phyloP scores from a whole-genome alignment of 306 rosid species.

The Rosa chinensis region DNA sequence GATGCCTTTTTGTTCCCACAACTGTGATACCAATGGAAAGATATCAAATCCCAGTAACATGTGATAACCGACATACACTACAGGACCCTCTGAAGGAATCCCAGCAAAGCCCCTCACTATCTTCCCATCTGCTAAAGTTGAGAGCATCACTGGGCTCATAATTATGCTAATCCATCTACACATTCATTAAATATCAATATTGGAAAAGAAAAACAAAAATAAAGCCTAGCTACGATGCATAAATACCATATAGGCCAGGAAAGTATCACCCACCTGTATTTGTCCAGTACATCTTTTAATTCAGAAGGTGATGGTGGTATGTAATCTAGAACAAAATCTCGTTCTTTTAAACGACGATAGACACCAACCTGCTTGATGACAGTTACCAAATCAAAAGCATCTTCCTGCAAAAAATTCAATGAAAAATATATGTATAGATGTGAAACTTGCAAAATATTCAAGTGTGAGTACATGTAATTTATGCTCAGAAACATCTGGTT shows the following conservation, averaged over 20 bases:
- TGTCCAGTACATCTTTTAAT: slow-evolving; percentile 31
- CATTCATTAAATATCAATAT: neutral
- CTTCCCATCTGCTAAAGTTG: slow-evolving; percentile 79
- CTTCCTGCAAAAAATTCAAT: slow-evolving; percentile 55
- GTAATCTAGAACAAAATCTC: slow-evolving; percentile 64
- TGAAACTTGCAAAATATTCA: neutral
- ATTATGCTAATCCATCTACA: slow-evolving; percentile 39
- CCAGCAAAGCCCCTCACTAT: slow-evolving; percentile 79
- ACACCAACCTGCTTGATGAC: slow-evolving; percentile 59
- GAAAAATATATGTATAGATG: no score
- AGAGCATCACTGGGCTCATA: slow-evolving; percentile 70
- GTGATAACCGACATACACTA: slow-evolving; percentile 84
- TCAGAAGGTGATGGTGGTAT: slow-evolving; percentile 60
- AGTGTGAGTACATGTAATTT: neutral
- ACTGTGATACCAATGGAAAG: slow-evolving; percentile 42
- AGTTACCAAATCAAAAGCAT: slow-evolving; percentile 56
- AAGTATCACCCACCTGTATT: slow-evolving; percentile 40
- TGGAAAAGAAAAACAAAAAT: neutral
- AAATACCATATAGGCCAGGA: neutral
- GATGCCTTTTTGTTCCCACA: slow-evolving; percentile 51
- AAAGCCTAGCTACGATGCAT: neutral
- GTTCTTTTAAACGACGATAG: slow-evolving; percentile 68
- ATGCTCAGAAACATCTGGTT: neutral
- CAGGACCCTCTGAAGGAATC: slow-evolving; percentile 88
- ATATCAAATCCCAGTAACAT: slow-evolving; percentile 74